Evolutionary conservation across 1,139 yeast species (phyloP).

Genomic region (Suhomyces guaymorum): DNA sequence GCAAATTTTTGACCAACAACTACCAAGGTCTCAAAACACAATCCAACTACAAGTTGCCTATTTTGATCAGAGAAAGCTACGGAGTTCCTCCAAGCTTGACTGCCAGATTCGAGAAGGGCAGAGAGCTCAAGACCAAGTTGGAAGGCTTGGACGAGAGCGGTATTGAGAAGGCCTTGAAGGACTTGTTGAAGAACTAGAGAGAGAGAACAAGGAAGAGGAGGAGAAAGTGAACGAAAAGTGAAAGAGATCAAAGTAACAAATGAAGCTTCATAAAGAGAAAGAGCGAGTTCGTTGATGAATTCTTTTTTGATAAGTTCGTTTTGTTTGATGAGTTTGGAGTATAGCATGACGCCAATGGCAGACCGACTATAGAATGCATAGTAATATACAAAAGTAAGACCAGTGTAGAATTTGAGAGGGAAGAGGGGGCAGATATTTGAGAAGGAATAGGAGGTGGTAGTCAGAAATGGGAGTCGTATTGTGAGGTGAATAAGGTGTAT

Average conservation of each 20-base stretch:
- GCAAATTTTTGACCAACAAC: slow-evolving; percentile 60
- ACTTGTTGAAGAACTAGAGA: slow-evolving; percentile 33
- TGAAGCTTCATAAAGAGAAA: no score
- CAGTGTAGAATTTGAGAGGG: slow-evolving; percentile 4
- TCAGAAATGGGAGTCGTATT: no score
- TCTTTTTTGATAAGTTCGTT: no score
- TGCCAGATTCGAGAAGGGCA: slow-evolving; percentile 63
- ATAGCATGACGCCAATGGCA: no score
- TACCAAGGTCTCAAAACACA: slow-evolving; percentile 61
- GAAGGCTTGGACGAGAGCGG: slow-evolving; percentile 49
- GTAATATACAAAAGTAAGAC: no score
- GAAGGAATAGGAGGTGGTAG: background rate
- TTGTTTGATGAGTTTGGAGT: no score
- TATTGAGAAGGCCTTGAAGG: slow-evolving; percentile 38
- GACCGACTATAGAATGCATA: slow-evolving; percentile 9
- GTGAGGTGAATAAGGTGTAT: no score
- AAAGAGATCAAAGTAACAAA: no score
- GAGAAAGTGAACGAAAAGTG: no score
- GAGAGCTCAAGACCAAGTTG: slow-evolving; percentile 41
- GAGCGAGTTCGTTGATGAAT: no score
- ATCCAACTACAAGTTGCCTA: slow-evolving; percentile 52
- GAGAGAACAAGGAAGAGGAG: no score
- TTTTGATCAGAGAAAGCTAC: slow-evolving; percentile 72
- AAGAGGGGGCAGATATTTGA: background rate
- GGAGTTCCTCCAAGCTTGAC: slow-evolving; percentile 73